Evolutionary conservation across 1,139 yeast species (phyloP).

Genomic region (Yamadazyma buinensis): DNA sequence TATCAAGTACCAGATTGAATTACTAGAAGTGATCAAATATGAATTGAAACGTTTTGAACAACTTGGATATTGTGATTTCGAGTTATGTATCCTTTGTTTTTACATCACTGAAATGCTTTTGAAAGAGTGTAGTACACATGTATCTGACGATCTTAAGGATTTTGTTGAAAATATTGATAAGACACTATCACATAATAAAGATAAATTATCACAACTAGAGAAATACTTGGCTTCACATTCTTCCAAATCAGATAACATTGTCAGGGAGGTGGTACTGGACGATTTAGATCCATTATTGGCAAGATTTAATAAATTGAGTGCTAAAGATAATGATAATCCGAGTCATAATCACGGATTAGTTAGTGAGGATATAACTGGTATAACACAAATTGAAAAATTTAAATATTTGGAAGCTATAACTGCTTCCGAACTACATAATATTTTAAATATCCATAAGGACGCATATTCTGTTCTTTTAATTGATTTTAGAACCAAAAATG

Average conservation of each 20-base stretch:
- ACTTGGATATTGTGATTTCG: constrained; percentile 38
- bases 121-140: constrained; percentile 13
- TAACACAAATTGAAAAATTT: constrained; percentile 7
- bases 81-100: constrained; percentile 31
- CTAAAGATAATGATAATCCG: not conserved
- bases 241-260: too few relatives aligned
- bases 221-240: too few relatives aligned
- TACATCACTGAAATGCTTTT: constrained; percentile 15
- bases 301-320: constrained; percentile 16
- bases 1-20: constrained; percentile 25
- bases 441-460: constrained; percentile 13
- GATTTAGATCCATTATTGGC: constrained; percentile 20
- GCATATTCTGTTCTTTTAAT: constrained; percentile 42
- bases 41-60: constrained; percentile 25
- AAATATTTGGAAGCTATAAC: constrained; percentile 24
- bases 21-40: constrained; percentile 33
- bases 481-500: constrained; percentile 61
- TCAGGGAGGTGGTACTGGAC: too few relatives aligned
- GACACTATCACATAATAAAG: constrained; percentile 20
- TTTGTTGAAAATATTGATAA: constrained; percentile 19
- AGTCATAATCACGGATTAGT: not conserved
- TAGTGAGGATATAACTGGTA: too few relatives aligned
- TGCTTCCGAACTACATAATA: constrained; percentile 20
- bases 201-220: constrained; percentile 9
- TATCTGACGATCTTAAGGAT: constrained; percentile 15